phyloP scores from a whole-genome alignment of 495 filamentous ascomycete species.

The Trichoderma reesei region DNA sequence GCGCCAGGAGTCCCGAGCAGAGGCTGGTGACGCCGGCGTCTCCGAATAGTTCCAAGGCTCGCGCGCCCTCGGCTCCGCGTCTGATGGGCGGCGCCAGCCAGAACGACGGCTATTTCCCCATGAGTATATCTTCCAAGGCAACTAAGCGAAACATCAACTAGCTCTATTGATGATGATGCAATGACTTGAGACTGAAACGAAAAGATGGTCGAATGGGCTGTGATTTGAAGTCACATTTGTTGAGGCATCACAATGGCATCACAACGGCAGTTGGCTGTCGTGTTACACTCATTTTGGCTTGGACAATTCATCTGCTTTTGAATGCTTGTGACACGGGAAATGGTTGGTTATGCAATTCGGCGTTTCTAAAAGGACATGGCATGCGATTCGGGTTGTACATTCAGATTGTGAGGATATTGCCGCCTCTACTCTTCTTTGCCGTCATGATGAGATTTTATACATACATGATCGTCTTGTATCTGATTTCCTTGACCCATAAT shows the following conservation, averaged over 20 bases:
- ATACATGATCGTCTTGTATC: not conserved
- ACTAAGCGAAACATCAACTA: constrained; percentile 9
- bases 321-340: no score
- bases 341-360: not conserved
- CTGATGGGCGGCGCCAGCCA: not conserved
- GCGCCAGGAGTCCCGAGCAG: constrained; percentile 18
- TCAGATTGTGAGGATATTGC: not conserved
- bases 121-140: constrained; percentile 11
- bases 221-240: no score
- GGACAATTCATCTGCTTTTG: no score
- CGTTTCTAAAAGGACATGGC: not conserved
- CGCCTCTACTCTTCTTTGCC: not conserved
- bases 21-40: constrained; percentile 15
- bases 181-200: not conserved
- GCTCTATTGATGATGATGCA: not conserved
- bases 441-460: not conserved
- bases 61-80: constrained; percentile 20
- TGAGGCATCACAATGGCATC: no score
- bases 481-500: not conserved
- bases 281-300: no score
- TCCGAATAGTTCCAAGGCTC: constrained; percentile 27
- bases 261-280: no score
- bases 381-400: not conserved
- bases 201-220: not conserved
- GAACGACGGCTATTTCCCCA: constrained; percentile 21